Evolutionary conservation across 2,329 filamentous ascomycete genomes (phyloP), one percentile per base, ranked within the genome.

Genomic region (Nemania sp.): DNA sequence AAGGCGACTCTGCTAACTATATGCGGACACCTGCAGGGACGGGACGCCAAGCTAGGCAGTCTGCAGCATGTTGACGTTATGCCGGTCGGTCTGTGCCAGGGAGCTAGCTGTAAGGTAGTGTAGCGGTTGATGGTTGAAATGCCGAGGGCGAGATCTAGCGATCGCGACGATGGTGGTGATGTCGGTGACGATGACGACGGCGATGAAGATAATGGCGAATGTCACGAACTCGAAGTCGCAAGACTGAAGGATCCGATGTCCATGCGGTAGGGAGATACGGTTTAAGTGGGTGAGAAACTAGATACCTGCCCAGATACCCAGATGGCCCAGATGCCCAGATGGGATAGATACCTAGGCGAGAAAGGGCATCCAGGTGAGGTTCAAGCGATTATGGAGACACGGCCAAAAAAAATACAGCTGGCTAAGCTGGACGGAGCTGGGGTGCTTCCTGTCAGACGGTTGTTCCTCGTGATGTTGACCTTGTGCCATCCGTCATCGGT

Each of bases 401-500:
- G 39, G 29, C 52, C 57, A 32, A 51, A 29, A 48, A 35, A 57
- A 39, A 45, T n/a, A 29, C 35, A 45, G 52, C 45, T 50, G 57
- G 34, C 47, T 18, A 21, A 52, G 47, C 51, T 48, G 37, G 25
- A 17, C 53, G 13, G n/a, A 54, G 52, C 57, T 60, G 60, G 58
- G 57, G 55, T 60, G 45, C 50, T 57, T 51, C 57, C 61, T 68
- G 64, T 71, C 69, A 71, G 69, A 71, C 62, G 69, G 59, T 65
- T 63, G 62, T 39, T 66, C 69, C 69, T 71, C 69, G 69, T 72
- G 69, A 72, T 71, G 65, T 63, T 52, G 46, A 70, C 64, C 64
- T 66, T 69, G 65, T 71, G 68, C 63, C 67, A 70, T 71, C 69
- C 69, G 69, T 71, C 69, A 72, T 71, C 69, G 69, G 69, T 70